Evolutionary conservation across 352 stramenopile genomes (phyloP).

Genomic region (Globisporangium spinosum): DNA sequence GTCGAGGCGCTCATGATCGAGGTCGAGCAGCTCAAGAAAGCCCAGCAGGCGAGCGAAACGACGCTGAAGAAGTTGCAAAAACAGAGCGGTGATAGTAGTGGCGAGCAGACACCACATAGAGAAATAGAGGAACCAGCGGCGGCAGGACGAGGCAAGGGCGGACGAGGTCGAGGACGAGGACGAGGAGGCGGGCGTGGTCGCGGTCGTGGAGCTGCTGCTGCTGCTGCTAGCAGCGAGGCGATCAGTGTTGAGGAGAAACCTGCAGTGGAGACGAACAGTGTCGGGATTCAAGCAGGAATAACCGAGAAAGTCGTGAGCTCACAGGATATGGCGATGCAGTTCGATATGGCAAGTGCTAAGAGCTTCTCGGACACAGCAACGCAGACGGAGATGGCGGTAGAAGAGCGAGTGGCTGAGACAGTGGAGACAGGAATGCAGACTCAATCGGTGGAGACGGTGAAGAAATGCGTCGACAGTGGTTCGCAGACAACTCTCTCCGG

Average conservation of each 20-base stretch:
- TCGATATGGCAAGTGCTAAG: neutral
- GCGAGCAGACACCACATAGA: neutral
- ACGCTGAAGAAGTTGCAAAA: slow-evolving; percentile 5
- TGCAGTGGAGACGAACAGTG: neutral
- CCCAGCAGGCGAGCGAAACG: slow-evolving; percentile 3
- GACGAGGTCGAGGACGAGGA: slow-evolving; percentile 6
- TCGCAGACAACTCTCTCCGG: slow-evolving; percentile 4
- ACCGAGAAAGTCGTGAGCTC: neutral
- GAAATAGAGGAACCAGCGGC: slow-evolving; percentile 17
- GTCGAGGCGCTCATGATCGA: slow-evolving; percentile 46
- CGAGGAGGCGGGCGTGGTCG: slow-evolving; percentile 6
- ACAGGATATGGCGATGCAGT: neutral
- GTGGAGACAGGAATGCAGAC: neutral
- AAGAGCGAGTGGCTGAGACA: neutral
- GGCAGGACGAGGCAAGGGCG: slow-evolving; percentile 4
- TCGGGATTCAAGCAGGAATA: neutral
- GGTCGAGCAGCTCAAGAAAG: slow-evolving; percentile 23
- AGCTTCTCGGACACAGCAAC: neutral
- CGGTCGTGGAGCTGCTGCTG: neutral
- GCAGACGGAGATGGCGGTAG: neutral
- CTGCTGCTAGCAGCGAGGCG: neutral
- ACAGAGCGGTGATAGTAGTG: neutral
- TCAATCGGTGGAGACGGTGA: neutral
- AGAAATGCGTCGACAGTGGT: neutral
- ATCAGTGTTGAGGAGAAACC: neutral